Percentiles rank a stretch among this genome's conserved stretches.
phyloP scores from a whole-genome alignment of 2,329 filamentous ascomycete species.

The Mariannaea sp. region DNA sequence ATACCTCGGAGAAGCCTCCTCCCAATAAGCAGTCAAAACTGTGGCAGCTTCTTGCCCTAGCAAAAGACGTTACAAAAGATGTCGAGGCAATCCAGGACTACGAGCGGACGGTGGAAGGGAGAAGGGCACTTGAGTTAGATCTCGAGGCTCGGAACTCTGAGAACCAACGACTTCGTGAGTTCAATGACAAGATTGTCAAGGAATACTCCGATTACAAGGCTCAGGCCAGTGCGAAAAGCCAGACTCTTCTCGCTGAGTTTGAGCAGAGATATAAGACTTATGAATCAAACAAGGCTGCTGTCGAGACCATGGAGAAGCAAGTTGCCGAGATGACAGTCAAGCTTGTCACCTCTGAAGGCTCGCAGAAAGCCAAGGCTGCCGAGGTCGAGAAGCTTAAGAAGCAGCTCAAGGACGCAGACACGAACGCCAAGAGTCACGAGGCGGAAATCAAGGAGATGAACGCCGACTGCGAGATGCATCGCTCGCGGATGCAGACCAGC shows the following conservation, averaged over 20 bases:
- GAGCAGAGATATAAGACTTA: constrained; percentile 35
- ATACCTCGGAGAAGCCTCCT: constrained; percentile 20
- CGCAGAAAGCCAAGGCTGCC: constrained; percentile 48
- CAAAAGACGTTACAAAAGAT: constrained; percentile 38
- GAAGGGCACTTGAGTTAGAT: constrained; percentile 30
- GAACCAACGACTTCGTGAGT: constrained; percentile 33
- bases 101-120: constrained; percentile 31
- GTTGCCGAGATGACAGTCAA: constrained; percentile 48
- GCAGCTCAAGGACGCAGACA: constrained; percentile 24
- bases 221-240: constrained; percentile 26
- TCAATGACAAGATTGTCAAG: constrained; percentile 34
- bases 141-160: constrained; percentile 33
- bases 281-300: constrained; percentile 32
- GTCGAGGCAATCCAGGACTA: constrained; percentile 36
- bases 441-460: constrained; percentile 36
- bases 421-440: constrained; percentile 23
- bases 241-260: constrained; percentile 33
- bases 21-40: constrained; percentile 33
- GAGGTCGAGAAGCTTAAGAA: constrained; percentile 49
- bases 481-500: constrained; percentile 29
- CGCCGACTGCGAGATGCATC: constrained; percentile 35
- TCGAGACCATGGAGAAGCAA: constrained; percentile 52
- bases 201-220: constrained; percentile 33
- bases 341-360: constrained; percentile 47
- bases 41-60: constrained; percentile 34